Conservation (phyloP, 495 filamentous ascomycete species). For the Penicillium subrubescens region DNA sequence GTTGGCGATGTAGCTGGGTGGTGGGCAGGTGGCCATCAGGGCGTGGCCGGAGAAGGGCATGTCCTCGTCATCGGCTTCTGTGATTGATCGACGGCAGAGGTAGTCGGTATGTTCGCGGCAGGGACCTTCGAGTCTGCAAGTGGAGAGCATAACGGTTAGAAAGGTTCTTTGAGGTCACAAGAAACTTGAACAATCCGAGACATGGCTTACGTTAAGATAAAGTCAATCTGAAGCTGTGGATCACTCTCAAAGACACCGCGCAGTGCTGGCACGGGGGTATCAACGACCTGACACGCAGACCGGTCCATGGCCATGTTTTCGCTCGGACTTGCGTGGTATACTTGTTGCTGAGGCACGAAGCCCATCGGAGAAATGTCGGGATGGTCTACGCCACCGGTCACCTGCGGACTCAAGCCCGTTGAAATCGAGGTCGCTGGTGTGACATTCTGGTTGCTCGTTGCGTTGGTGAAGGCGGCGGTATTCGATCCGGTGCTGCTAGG, state of each 20-base stretch:
- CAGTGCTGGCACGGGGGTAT: slow-evolving; percentile 42
- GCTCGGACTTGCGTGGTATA: slow-evolving; percentile 26
- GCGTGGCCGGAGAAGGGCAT: slow-evolving; percentile 73
- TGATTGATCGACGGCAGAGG: slow-evolving; percentile 50
- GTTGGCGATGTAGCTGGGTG: slow-evolving; percentile 52
- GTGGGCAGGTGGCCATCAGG: slow-evolving; percentile 86
- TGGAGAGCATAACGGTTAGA: slow-evolving; percentile 18
- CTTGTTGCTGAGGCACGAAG: slow-evolving; percentile 37
- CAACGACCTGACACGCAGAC: slow-evolving; percentile 26
- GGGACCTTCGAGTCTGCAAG: slow-evolving; percentile 82
- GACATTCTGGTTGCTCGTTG: slow-evolving; percentile 31
- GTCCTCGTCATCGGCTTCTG: slow-evolving; percentile 52
- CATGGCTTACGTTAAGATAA: slow-evolving; percentile 86
- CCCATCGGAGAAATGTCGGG: slow-evolving; percentile 37
- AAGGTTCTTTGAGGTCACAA: not conserved
- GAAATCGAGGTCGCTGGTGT: slow-evolving; percentile 45
- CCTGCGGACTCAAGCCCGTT: slow-evolving; percentile 37
- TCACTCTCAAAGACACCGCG: slow-evolving; percentile 70
- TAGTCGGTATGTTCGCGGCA: slow-evolving; percentile 94
- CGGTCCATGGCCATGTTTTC: slow-evolving; percentile 39
- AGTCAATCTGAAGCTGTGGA: slow-evolving; percentile 84
- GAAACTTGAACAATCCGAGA: not conserved
- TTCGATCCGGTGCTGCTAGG: slow-evolving; percentile 43
- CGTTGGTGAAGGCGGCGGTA: slow-evolving; percentile 26
- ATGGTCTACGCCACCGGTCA: slow-evolving; percentile 35